Evolutionary conservation across 2,329 filamentous ascomycete genomes (phyloP).

Genomic region (Gremmenia infestans): DNA sequence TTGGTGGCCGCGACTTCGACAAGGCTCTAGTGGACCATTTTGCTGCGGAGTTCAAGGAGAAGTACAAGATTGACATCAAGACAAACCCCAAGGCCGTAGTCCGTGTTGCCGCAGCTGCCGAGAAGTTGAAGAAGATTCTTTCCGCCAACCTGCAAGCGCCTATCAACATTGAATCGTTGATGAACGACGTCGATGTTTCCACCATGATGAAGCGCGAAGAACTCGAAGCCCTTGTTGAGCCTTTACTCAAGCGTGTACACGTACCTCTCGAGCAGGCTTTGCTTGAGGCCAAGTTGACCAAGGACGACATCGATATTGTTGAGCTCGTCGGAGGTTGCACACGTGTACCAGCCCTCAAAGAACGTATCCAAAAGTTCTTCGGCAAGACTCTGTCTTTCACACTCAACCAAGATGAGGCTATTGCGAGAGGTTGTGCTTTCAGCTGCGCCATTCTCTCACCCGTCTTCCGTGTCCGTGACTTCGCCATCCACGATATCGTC

Average conservation of each 20-base stretch:
- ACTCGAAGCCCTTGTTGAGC: slow-evolving; percentile 84
- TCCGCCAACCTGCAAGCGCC: slow-evolving; percentile 92
- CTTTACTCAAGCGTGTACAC: slow-evolving; percentile 69
- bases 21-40: slow-evolving; percentile 92
- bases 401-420: slow-evolving; percentile 95
- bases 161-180: slow-evolving; percentile 94
- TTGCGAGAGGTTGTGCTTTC: slow-evolving; percentile 93
- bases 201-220: slow-evolving; percentile 90
- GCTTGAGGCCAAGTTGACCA: slow-evolving; percentile 83
- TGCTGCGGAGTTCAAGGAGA: slow-evolving; percentile 91
- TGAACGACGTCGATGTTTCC: slow-evolving; percentile 94
- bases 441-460: slow-evolving; percentile 96
- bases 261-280: slow-evolving; percentile 83
- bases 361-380: slow-evolving; percentile 84
- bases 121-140: slow-evolving; percentile 98
- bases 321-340: slow-evolving; percentile 94
- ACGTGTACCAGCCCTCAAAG: slow-evolving; percentile 89
- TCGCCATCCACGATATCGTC: slow-evolving; percentile 94
- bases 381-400: slow-evolving; percentile 91
- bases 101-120: slow-evolving; percentile 80
- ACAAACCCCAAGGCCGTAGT: slow-evolving; percentile 84
- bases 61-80: slow-evolving; percentile 95
- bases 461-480: slow-evolving; percentile 97
- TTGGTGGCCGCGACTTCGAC: slow-evolving; percentile 96
- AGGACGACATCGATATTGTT: slow-evolving; percentile 87